Evolutionary conservation across 2,329 filamentous ascomycete species (phyloP).

Genomic region (Diaporthe sp.): DNA sequence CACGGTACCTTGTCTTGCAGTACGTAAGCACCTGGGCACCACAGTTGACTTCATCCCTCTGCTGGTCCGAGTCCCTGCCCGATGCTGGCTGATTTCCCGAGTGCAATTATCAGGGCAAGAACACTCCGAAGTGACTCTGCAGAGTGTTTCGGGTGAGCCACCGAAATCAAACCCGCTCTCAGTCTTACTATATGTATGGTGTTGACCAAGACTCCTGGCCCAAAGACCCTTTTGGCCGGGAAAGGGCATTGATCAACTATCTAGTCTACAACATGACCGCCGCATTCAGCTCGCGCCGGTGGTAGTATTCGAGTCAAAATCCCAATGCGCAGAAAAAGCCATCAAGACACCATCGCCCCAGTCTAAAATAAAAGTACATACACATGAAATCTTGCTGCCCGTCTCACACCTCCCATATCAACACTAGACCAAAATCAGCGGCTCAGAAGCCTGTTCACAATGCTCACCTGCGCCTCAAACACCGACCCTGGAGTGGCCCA

Average conservation of each 20-base stretch:
- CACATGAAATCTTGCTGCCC: background rate
- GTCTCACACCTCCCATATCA: background rate
- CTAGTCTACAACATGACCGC: background rate
- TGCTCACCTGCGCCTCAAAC: slow-evolving; percentile 43
- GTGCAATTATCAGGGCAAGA: background rate
- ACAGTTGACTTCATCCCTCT: background rate
- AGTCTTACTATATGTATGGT: background rate
- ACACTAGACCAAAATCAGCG: background rate
- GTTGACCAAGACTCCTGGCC: background rate
- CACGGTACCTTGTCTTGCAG: background rate
- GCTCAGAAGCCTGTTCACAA: slow-evolving; percentile 37
- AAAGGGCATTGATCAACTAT: background rate
- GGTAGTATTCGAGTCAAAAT: background rate
- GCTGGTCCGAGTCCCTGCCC: background rate
- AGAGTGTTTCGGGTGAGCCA: background rate
- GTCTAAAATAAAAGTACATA: background rate
- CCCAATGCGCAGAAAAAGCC: background rate
- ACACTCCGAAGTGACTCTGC: background rate
- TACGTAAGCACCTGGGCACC: slow-evolving; percentile 8
- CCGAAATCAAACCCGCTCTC: background rate
- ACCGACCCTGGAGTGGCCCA: slow-evolving; percentile 48
- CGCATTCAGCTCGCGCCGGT: background rate
- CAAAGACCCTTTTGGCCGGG: background rate
- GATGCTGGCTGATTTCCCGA: background rate
- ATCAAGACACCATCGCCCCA: background rate